phyloP scores from a whole-genome alignment of 305 asterid species.

The Fraxinus dipetala region DNA sequence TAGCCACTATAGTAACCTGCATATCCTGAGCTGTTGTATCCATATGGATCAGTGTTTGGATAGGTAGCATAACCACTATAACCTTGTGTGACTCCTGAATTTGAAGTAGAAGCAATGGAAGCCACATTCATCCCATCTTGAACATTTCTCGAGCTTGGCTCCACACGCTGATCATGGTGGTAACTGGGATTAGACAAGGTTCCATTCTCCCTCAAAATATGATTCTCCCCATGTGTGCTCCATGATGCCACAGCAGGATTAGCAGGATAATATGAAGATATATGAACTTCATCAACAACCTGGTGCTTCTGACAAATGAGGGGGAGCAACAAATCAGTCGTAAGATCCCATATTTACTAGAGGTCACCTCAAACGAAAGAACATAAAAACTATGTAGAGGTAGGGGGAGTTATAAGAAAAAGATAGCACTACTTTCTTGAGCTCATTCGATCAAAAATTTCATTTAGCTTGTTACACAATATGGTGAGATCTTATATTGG shows the following conservation, averaged over 20 bases:
- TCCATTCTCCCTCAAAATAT: constrained; percentile 62
- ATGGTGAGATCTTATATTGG: neutral
- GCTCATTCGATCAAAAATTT: constrained; percentile 4
- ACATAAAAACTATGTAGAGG: constrained; percentile 15
- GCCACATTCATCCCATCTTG: constrained; percentile 57
- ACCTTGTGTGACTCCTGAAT: constrained; percentile 70
- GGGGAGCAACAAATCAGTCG: constrained; percentile 14
- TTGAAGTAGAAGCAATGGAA: constrained; percentile 52
- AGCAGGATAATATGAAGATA: constrained; percentile 59
- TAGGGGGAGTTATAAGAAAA: neutral
- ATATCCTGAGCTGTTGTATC: constrained; percentile 62
- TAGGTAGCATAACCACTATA: constrained; percentile 65
- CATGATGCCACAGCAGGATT: constrained; percentile 57
- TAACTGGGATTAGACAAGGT: constrained; percentile 49
- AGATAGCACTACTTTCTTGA: neutral
- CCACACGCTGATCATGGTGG: constrained; percentile 53
- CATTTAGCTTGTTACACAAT: neutral
- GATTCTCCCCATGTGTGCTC: constrained; percentile 52
- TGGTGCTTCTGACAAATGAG: constrained; percentile 52
- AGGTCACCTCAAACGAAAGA: neutral
- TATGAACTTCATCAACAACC: constrained; percentile 48
- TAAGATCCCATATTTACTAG: constrained; percentile 13
- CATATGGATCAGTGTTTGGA: constrained; percentile 70
- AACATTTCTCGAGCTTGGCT: constrained; percentile 40
- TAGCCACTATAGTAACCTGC: constrained; percentile 73